These are phyloP conservation scores for Paecilomyces dactylethromorphus DNA, from an alignment of 2,329 filamentous ascomycete species.

Conservation along the genomic window DNA sequence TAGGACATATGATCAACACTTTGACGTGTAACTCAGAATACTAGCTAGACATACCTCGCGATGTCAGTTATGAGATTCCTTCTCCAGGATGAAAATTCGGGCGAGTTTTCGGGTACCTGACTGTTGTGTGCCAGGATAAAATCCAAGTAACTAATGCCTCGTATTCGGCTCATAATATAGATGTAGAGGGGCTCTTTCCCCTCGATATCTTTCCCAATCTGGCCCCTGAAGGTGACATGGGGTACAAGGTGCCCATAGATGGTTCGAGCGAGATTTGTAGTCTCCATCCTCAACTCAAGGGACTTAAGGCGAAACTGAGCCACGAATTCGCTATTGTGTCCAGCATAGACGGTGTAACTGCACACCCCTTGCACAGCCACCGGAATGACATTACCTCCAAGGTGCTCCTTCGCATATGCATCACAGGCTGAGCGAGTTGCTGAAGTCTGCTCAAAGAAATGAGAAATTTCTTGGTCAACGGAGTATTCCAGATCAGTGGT, in stretches of 20 bases:
- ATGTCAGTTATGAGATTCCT: slow-evolving; percentile 30
- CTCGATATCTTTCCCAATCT: slow-evolving; percentile 18
- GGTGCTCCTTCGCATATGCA: slow-evolving; percentile 18
- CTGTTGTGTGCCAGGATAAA: slow-evolving; percentile 28
- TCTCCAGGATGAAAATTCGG: slow-evolving; percentile 24
- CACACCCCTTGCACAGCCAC: slow-evolving; percentile 32
- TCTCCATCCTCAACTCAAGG: slow-evolving; percentile 25
- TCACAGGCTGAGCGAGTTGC: slow-evolving; percentile 14
- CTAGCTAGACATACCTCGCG: slow-evolving; percentile 18
- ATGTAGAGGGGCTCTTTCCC: slow-evolving; percentile 28
- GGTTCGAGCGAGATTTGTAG: slow-evolving; percentile 16
- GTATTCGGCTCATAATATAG: slow-evolving; percentile 28
- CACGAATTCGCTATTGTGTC: slow-evolving; percentile 25
- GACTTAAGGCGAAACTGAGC: slow-evolving; percentile 35
- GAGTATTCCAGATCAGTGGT: slow-evolving; percentile 9
- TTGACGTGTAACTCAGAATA: neutral
- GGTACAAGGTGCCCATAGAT: slow-evolving; percentile 28
- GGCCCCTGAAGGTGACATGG: slow-evolving; percentile 19
- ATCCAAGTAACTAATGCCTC: slow-evolving; percentile 30
- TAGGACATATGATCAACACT: slow-evolving; percentile 6
- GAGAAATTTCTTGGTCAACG: slow-evolving; percentile 11
- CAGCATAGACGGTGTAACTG: slow-evolving; percentile 37
- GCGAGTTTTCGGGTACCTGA: slow-evolving; percentile 26
- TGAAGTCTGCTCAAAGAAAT: slow-evolving; percentile 14
- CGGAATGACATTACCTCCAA: slow-evolving; percentile 22